phyloP scores from a whole-genome alignment of 345 rosid genomes.

The Abelmoschus esculentus region DNA sequence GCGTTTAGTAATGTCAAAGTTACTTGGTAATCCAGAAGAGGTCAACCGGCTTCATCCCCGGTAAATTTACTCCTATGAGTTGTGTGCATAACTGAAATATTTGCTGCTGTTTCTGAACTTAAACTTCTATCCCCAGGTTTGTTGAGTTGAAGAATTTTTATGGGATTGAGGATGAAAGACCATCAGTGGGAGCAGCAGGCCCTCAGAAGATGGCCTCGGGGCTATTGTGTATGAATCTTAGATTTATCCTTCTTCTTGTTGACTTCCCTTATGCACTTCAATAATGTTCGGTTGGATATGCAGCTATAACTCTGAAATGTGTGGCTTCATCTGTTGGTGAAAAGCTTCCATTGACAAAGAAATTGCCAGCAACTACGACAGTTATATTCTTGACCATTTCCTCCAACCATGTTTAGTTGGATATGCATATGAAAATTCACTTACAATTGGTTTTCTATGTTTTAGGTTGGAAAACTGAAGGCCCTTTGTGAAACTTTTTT shows the following conservation, averaged over 20 bases:
- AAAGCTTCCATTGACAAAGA: constrained; percentile 62
- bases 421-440: not conserved
- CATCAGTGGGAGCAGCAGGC: constrained; percentile 38
- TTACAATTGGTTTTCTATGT: not conserved
- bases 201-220: constrained; percentile 84
- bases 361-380: constrained; percentile 76
- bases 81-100: not conserved
- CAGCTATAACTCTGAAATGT: constrained; percentile 77
- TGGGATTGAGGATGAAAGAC: constrained; percentile 76
- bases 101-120: constrained; percentile 8
- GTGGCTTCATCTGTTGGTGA: constrained; percentile 84
- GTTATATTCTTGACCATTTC: constrained; percentile 30
- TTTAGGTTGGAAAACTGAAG: constrained; percentile 79
- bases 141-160: constrained; percentile 60
- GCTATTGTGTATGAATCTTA: constrained; percentile 50
- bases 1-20: constrained; percentile 66
- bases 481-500: constrained; percentile 71
- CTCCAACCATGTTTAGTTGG: not conserved
- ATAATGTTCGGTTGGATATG: constrained; percentile 17
- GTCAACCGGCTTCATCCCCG: constrained; percentile 63
- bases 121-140: constrained; percentile 44
- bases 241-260: not conserved
- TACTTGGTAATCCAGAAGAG: constrained; percentile 39
- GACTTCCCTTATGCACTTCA: not conserved
- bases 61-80: constrained; percentile 25